Evolutionary conservation across 2,329 filamentous ascomycete species (phyloP).

Genomic region (Colletotrichum sansevieriae): DNA sequence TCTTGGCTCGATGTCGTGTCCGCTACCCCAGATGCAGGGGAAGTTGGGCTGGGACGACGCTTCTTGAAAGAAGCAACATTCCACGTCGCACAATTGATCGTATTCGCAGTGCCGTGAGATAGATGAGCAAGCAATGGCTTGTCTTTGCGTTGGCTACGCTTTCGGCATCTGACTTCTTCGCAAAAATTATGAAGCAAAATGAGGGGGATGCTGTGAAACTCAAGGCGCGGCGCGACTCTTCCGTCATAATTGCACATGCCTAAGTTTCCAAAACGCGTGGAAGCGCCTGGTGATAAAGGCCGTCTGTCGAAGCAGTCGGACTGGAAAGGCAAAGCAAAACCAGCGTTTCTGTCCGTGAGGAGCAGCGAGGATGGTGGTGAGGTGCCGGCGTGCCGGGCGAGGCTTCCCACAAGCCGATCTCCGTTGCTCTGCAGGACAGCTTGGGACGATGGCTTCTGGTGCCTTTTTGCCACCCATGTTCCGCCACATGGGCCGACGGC

Average conservation of each 20-base stretch:
- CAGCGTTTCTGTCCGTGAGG: constrained; percentile 13
- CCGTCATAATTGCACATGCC: constrained; percentile 11
- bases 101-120: constrained; percentile 5
- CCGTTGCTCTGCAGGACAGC: constrained; percentile 31
- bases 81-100: constrained; percentile 2
- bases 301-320: background rate
- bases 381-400: constrained; percentile 25
- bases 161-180: constrained; percentile 19
- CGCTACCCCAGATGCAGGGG: constrained; percentile 12
- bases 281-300: constrained; percentile 4
- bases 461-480: no score
- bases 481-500: constrained; percentile 8
- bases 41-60: background rate
- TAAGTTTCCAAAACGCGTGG: constrained; percentile 6
- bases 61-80: constrained; percentile 9
- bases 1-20: constrained; percentile 7
- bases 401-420: constrained; percentile 36
- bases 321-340: background rate
- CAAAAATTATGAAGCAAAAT: background rate
- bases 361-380: constrained; percentile 18
- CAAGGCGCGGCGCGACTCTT: constrained; percentile 11
- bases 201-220: constrained; percentile 2
- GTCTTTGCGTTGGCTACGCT: constrained; percentile 12
- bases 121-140: constrained; percentile 2
- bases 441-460: no score